A percentile compares a stretch with the other conserved stretches of the same genome.
These are phyloP conservation scores for Suillus decipiens DNA, from an alignment of 768 basidiomycete species.

Conservation along the genomic window DNA sequence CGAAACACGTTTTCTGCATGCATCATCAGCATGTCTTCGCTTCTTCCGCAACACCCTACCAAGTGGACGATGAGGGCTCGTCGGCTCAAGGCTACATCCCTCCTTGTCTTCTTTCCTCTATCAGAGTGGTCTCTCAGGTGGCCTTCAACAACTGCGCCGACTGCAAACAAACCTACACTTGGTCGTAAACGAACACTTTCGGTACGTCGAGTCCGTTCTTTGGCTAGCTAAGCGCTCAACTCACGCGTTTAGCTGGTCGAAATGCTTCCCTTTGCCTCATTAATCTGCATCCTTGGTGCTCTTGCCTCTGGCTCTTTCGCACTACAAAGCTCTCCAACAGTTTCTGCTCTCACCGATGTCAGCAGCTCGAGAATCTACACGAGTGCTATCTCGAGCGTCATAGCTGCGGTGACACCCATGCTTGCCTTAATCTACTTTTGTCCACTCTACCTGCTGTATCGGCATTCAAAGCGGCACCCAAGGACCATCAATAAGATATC, in stretches of 20 bases:
- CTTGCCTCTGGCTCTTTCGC: slow-evolving; percentile 35
- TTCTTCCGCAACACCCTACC: slow-evolving; percentile 24
- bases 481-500: slow-evolving; percentile 52
- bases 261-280: slow-evolving; percentile 39
- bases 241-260: slow-evolving; percentile 34
- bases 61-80: slow-evolving; percentile 34
- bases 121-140: not conserved
- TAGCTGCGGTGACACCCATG: slow-evolving; percentile 37
- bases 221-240: slow-evolving; percentile 17
- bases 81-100: slow-evolving; percentile 5
- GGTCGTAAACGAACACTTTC: slow-evolving; percentile 30
- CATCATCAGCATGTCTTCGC: slow-evolving; percentile 27
- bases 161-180: slow-evolving; percentile 31
- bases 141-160: slow-evolving; percentile 12
- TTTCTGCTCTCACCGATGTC: slow-evolving; percentile 22
- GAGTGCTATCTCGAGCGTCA: slow-evolving; percentile 37
- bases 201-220: slow-evolving; percentile 26
- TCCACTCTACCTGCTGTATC: slow-evolving; percentile 50
- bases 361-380: slow-evolving; percentile 34
- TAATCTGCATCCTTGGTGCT: slow-evolving; percentile 35
- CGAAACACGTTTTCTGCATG: slow-evolving; percentile 31
- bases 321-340: slow-evolving; percentile 22
- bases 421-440: slow-evolving; percentile 49
- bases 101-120: slow-evolving; percentile 23
- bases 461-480: slow-evolving; percentile 46